Base-by-base conservation (phyloP, 2,329 filamentous ascomycete genomes). In the Phaeosphaeria sp. region DNA sequence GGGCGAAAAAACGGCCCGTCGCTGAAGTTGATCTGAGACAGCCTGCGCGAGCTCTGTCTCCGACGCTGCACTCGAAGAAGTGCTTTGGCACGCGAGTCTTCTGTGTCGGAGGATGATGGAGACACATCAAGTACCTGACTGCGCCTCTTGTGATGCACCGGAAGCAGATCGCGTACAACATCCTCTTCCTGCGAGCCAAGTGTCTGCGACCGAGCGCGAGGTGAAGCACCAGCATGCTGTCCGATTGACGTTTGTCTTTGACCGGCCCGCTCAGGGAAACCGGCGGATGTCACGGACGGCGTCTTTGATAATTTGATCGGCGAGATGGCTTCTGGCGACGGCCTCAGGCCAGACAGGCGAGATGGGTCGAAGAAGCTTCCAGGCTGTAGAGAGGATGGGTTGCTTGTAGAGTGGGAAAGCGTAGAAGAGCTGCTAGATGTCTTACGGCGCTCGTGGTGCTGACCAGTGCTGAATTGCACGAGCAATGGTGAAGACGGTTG, bases 41-140 rank as follows among this genome's bases (percentile, higher is more conserved):
- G 85, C 50, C 95, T 88, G 20, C 95, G 85, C n/a, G 94, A 96
- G 76, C 93, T 97, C 75, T 98, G 94, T n/a, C 95, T 88, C 10
- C 94, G 89, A 36, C 94, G 86, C 73, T 99, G 95, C 3, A 99
- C 94, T 51, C 96, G 91, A 44, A 99, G 84, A 11, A 98, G 83
- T 49, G 91, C 93, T 74, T 93, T 97, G 7, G 93, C 91, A 69
- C 96, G 92, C 46, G 94, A 91, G 50, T 96, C 93, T 78, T 99
- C 95, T 58, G 96, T 99, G 72, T 99, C 95, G 0, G 95, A 99
- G 0, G 94, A 98, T 0, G 95, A 98, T 2, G 95, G 95, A 2
- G 95, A 99, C 79, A 97, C 90, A 74, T 98, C 94, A 68, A 98
- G 92, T 2, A 97, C 90, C 71, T 97, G 95, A 73, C 94, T 98